phyloP scores from a whole-genome alignment of 2,329 filamentous ascomycete genomes.

The Fusarium nygamai region DNA sequence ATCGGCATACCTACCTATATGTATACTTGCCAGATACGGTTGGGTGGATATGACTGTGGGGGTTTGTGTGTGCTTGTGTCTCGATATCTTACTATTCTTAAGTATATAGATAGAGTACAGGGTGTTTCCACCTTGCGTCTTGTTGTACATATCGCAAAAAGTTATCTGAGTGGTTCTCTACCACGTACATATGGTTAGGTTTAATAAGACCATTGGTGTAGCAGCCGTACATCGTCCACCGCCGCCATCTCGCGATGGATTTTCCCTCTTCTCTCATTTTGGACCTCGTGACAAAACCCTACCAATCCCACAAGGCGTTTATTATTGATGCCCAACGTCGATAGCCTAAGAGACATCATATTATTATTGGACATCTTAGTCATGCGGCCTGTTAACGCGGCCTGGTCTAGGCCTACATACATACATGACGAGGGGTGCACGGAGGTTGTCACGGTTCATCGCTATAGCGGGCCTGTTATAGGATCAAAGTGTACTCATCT shows the following conservation, averaged over 20 bases:
- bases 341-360: background rate
- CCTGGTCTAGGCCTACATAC: conserved; percentile 27
- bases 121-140: conserved; percentile 5
- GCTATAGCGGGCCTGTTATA: background rate
- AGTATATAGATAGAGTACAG: conserved; percentile 14
- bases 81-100: conserved; percentile 19
- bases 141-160: conserved; percentile 23
- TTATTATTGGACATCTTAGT: conserved; percentile 5
- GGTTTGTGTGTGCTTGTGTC: conserved; percentile 12
- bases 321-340: conserved; percentile 32
- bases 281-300: conserved; percentile 13
- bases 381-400: conserved; percentile 24
- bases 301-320: background rate
- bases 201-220: background rate
- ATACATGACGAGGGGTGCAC: conserved; percentile 23
- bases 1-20: background rate
- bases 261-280: conserved; percentile 27
- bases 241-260: background rate
- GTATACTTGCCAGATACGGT: background rate
- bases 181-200: background rate
- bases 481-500: background rate
- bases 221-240: background rate
- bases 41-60: conserved; percentile 4
- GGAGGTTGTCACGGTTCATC: background rate
- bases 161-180: conserved; percentile 1